Base-by-base conservation (phyloP, 2,329 filamentous ascomycete genomes). In the Aspergillus sp. region DNA sequence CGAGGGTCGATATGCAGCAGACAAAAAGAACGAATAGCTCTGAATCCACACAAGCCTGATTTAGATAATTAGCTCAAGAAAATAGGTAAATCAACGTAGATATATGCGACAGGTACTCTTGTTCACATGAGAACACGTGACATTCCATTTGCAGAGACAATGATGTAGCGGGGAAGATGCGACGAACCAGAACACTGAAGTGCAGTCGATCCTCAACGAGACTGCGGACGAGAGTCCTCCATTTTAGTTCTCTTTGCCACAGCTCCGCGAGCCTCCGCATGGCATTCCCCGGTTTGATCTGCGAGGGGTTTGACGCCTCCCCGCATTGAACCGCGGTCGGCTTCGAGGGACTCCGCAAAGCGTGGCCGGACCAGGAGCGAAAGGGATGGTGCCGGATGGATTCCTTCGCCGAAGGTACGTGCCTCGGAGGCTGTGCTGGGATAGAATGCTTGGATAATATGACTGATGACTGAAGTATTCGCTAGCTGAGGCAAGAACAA, bases 211-310 rank as follows among this genome's bases (percentile, higher is more conserved):
- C 34, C 19, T 30, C n/a, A 34, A 38, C 15, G 9, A 13, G 38
- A 30, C 19, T 47, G 22, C 62, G 64, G 64, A 66, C 47, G 45
- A 65, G 48, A 53, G 62, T 66, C 60, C 55, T 64, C 63, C 65
- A 59, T 53, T 50, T 28, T 4, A 2, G 25, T 28, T 4, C 25
- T 7, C 8, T 17, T 45, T 28, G 15, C 15, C 31, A 22, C 34
- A 15, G 34, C 34, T 22, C 19, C 51, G 15, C 8, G 31, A 38
- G 2, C 8, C 34, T 41, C 11, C 34, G 34, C 34, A 41, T 41
- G 13, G 1, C 34, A 41, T 45, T 55, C 53, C 53, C 53, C 53
- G 43, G 53, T 15, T 48, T 13, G 34, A 41, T 41, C 34, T 41
- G 34, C 34, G 34, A 41, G 9, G 8, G 34, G 11, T 13, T 41